Evolutionary conservation across 2,329 filamentous ascomycete genomes (phyloP), one percentile per base, ranked within the genome.

Genomic region (Byssothecium circinans): DNA sequence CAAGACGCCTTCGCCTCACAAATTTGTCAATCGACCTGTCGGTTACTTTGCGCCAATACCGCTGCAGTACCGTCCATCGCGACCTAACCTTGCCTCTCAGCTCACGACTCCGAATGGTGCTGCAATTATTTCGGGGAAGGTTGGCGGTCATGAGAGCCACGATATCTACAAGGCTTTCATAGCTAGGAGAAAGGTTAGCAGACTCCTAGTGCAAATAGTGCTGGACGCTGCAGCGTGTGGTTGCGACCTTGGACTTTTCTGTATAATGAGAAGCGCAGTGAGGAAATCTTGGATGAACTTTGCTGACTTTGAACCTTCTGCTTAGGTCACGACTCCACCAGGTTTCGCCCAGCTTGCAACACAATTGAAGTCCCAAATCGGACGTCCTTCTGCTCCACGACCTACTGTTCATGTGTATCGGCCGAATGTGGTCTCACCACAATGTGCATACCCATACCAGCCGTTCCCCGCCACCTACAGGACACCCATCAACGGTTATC

Each of bases 161-260:
- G 52, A 58, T 27, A 52, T 58, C 33, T 53, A 57, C 33, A 53
- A 48, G 2, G 53, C 49, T 45, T 54, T 49, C 33, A 53, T 50
- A 8, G 51, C 50, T 8, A 57, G 50, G 27, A 43, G 33, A 15
- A 18, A 43, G n/a, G n/a, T n/a, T n/a, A n/a, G n/a, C n/a, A n/a
- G n/a, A n/a, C n/a, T n/a, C n/a, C n/a, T n/a, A n/a, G n/a, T n/a
- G n/a, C n/a, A n/a, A n/a, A n/a, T n/a, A n/a, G n/a, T n/a, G n/a
- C n/a, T n/a, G n/a, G n/a, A n/a, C n/a, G n/a, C n/a, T n/a, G n/a
- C n/a, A n/a, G n/a, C n/a, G n/a, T n/a, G n/a, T n/a, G n/a, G n/a
- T n/a, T n/a, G n/a, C n/a, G n/a, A n/a, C n/a, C n/a, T n/a, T n/a
- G n/a, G n/a, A n/a, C n/a, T n/a, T n/a, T n/a, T n/a, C n/a, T n/a